Evolutionary conservation across 352 stramenopile genomes (phyloP).

Genomic region (Phytophthora ramorum): DNA sequence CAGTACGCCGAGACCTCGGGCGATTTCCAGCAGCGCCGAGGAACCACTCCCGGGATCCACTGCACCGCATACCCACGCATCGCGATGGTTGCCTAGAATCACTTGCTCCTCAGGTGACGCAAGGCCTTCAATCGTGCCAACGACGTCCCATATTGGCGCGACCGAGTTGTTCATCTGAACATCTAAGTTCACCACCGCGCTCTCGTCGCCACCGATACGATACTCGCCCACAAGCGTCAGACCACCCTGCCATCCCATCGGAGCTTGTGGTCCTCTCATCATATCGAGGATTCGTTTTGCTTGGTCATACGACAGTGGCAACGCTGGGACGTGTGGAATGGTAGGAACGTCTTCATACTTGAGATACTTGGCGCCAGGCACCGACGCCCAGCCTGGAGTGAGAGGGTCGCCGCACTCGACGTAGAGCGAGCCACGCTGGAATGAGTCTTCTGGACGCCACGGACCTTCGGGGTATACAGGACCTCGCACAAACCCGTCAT

Average conservation of each 20-base stretch:
- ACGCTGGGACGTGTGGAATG: slow-evolving; percentile 72
- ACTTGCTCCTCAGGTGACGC: slow-evolving; percentile 63
- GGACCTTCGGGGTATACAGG: slow-evolving; percentile 81
- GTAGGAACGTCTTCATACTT: slow-evolving; percentile 53
- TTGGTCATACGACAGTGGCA: slow-evolving; percentile 82
- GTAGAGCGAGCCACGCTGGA: slow-evolving; percentile 86
- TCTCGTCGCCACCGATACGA: slow-evolving; percentile 64
- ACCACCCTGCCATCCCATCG: slow-evolving; percentile 62
- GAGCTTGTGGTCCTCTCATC: slow-evolving; percentile 59
- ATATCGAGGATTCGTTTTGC: slow-evolving; percentile 66
- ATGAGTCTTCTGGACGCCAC: slow-evolving; percentile 76
- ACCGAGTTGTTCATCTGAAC: slow-evolving; percentile 81
- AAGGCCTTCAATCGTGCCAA: slow-evolving; percentile 73
- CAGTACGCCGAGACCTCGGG: slow-evolving; percentile 64
- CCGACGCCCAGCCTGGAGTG: slow-evolving; percentile 47
- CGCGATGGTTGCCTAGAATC: slow-evolving; percentile 87
- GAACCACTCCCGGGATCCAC: slow-evolving; percentile 88
- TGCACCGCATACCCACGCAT: slow-evolving; percentile 90
- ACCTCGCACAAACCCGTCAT: slow-evolving; percentile 81
- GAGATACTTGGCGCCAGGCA: slow-evolving; percentile 43
- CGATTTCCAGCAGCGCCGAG: slow-evolving; percentile 77
- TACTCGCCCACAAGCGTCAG: slow-evolving; percentile 69
- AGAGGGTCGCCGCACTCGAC: slow-evolving; percentile 83
- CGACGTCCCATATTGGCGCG: slow-evolving; percentile 86
- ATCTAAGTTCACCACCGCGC: slow-evolving; percentile 60